Percentiles rank a stretch among this genome's conserved stretches.
These are phyloP conservation scores for Fusarium ambrosium DNA, from an alignment of 2,329 filamentous ascomycete species.

Conservation along the genomic window DNA sequence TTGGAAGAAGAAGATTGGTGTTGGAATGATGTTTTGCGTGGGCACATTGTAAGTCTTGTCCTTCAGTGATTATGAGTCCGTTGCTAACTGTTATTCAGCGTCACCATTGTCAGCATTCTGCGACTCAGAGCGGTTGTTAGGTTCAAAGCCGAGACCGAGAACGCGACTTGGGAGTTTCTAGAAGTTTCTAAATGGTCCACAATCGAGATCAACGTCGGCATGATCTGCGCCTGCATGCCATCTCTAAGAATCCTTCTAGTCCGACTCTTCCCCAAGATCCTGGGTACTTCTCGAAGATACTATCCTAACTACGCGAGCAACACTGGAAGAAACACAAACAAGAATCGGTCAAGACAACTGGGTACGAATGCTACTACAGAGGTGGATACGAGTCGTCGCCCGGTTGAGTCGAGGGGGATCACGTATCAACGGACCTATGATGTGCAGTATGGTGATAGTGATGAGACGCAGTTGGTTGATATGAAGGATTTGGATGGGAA, in stretches of 20 bases:
- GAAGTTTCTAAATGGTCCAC: conserved; percentile 53
- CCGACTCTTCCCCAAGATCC: conserved; percentile 54
- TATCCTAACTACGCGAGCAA: conserved; percentile 45
- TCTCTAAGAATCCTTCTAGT: conserved; percentile 53
- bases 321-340: conserved; percentile 16
- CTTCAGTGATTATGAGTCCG: background rate
- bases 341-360: conserved; percentile 23
- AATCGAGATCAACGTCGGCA: conserved; percentile 56
- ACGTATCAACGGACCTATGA: conserved; percentile 52
- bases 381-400: conserved; percentile 37
- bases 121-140: conserved; percentile 52
- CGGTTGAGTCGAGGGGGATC: conserved; percentile 46
- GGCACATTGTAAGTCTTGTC: conserved; percentile 59
- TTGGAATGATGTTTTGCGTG: conserved; percentile 64
- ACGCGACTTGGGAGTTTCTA: conserved; percentile 54
- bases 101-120: conserved; percentile 56
- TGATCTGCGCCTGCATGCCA: conserved; percentile 57
- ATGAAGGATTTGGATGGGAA: conserved; percentile 46
- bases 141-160: conserved; percentile 47
- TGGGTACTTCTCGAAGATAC: conserved; percentile 49
- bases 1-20: conserved; percentile 63
- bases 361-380: conserved; percentile 44
- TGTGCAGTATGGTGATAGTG: conserved; percentile 52
- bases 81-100: conserved; percentile 40
- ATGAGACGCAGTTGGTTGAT: conserved; percentile 51